Evolutionary conservation across 1,284 basidiomycete genomes (phyloP), one percentile per base, ranked within the genome.

Genomic region (Cerrena zonata): DNA sequence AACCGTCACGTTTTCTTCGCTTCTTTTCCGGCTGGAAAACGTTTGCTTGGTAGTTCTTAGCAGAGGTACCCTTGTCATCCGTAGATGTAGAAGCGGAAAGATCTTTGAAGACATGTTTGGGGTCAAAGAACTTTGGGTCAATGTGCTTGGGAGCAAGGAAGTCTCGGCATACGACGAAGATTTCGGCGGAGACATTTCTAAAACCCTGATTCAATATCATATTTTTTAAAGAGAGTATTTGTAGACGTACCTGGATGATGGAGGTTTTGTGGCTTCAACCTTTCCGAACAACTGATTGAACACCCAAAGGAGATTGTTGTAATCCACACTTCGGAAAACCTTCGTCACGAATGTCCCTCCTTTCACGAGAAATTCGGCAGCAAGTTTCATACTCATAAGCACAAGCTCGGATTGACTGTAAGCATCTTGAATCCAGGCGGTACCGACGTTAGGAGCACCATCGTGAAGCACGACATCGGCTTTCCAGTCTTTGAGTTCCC

Each of bases 381-480:
- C 95, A 53, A 99, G 84, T 71, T 94, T 96, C 62, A 99, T 75
- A 66, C 89, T 91, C 81, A 92, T 94, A 53, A 99, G 79, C 51
- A 97, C 95, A 53, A 99, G 86, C 69, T 99, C 96, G 45, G 92
- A 92, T 67, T 99, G 96, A 54, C 86, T 86, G 74, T 95, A 99
- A 1, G 96, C 96, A 71, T 99, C 96, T 69, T 99, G 96, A 53
- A 99, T 84, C 96, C 96, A 99, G 12, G 96, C 96, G 23, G 94
- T 91, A 78, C 96, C 96, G 69, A 99, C 96, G 68, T 99, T 99
- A 39, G 96, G 96, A 39, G 96, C 96, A 77, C 96, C 96, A 71
- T 99, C 96, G 70, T 99, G 96, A 50, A 99, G 80, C n/a, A 99
- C 94, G 50, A 99, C 83, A 67, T 99, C 96, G n/a, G 96, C 96